phyloP scores from a whole-genome alignment of 331 rosid genomes.

The Pyracantha coccinea region DNA sequence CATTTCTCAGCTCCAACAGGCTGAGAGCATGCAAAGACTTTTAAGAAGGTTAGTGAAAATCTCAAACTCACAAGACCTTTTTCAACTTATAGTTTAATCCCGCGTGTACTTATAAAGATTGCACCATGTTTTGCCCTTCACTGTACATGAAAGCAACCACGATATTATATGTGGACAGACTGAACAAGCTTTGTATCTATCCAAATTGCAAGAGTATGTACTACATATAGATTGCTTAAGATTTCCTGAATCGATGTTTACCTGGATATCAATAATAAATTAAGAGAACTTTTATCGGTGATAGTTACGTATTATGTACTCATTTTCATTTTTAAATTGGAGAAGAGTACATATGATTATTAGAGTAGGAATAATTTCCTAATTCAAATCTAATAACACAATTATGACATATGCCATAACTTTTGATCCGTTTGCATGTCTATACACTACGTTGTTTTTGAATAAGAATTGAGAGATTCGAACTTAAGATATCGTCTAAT shows the following conservation, averaged over 20 bases:
- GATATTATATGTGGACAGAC: background rate
- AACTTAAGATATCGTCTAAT: too few relatives aligned
- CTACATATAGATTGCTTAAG: background rate
- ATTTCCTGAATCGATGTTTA: background rate
- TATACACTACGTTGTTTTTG: background rate
- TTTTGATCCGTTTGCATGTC: background rate
- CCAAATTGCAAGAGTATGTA: background rate
- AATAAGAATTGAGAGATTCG: too few relatives aligned
- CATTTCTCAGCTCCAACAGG: background rate
- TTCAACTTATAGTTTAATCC: background rate
- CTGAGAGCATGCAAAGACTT: too few relatives aligned
- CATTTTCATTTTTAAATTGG: background rate
- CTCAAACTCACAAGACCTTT: background rate
- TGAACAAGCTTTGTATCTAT: background rate
- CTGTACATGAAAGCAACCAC: background rate
- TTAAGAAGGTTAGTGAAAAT: too few relatives aligned
- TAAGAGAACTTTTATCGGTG: background rate
- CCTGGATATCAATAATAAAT: too few relatives aligned
- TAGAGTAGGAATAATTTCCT: too few relatives aligned
- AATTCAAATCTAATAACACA: background rate
- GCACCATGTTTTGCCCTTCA: background rate
- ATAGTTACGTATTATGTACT: too few relatives aligned
- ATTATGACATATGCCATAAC: background rate
- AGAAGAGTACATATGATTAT: background rate
- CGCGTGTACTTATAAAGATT: constrained; percentile 1